Conservation (phyloP, 2,329 filamentous ascomycete species). For the Ambrosiella beaveri region DNA sequence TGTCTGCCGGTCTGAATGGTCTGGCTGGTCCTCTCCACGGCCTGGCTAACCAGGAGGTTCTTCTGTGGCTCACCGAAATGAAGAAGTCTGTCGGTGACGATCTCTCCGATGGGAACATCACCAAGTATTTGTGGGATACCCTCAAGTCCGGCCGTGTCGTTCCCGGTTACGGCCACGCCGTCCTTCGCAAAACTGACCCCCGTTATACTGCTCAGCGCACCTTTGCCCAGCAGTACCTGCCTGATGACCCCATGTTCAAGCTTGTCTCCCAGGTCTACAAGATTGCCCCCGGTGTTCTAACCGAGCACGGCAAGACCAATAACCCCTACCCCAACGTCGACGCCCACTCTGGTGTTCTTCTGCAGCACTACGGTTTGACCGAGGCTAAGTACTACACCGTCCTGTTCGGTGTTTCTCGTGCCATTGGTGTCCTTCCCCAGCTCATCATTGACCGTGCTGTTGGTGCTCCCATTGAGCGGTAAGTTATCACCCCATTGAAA, state of each 20-base stretch:
- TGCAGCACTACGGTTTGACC: slow-evolving; percentile 98
- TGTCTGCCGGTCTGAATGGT: slow-evolving; percentile 93
- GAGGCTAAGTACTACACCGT: slow-evolving; percentile 99
- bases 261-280: slow-evolving; percentile 99
- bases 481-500: slow-evolving; percentile 13
- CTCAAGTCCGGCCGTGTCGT: slow-evolving; percentile 92
- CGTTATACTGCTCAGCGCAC: slow-evolving; percentile 97
- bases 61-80: slow-evolving; percentile 99
- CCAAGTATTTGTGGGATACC: slow-evolving; percentile 95
- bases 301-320: slow-evolving; percentile 99
- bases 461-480: slow-evolving; percentile 87
- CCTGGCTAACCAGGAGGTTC: slow-evolving; percentile 97
- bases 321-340: slow-evolving; percentile 99
- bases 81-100: slow-evolving; percentile 89
- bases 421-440: slow-evolving; percentile 95
- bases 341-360: slow-evolving; percentile 94
- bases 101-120: slow-evolving; percentile 90
- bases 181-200: slow-evolving; percentile 98
- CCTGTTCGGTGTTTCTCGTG: slow-evolving; percentile 95
- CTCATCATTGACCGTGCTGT: slow-evolving; percentile 98
- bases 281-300: slow-evolving; percentile 93
- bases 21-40: slow-evolving; percentile 96
- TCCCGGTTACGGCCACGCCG: slow-evolving; percentile 94
- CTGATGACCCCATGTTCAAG: slow-evolving; percentile 99
- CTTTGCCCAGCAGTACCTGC: slow-evolving; percentile 83